Percentiles rank a stretch among this genome's conserved stretches.
Evolutionary conservation across 495 filamentous ascomycete genomes (phyloP).

Genomic region (Articulospora tetracladia): DNA sequence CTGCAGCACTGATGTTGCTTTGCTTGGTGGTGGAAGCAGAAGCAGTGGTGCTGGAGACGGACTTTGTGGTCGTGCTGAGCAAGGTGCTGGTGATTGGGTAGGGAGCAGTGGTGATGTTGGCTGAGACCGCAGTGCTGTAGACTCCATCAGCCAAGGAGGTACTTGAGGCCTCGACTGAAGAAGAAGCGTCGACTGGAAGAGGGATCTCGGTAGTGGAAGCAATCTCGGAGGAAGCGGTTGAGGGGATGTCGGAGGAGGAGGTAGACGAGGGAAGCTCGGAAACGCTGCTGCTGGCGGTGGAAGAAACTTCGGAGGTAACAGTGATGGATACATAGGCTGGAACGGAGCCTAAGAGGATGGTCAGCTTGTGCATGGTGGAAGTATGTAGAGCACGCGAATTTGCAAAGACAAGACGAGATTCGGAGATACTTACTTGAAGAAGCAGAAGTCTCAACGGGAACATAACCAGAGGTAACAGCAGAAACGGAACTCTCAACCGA

Average conservation of each 20-base stretch:
- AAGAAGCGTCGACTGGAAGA: conserved; percentile 23
- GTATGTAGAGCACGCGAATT: background rate
- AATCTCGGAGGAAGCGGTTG: conserved; percentile 6
- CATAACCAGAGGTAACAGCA: background rate
- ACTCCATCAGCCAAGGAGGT: background rate
- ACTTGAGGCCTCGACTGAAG: conserved; percentile 18
- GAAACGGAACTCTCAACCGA: background rate
- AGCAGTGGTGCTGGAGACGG: conserved; percentile 17
- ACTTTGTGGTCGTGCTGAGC: conserved; percentile 10
- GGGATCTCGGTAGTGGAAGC: conserved; percentile 13
- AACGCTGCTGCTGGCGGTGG: background rate
- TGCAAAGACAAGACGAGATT: background rate
- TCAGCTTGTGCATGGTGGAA: background rate
- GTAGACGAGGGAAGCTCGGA: background rate
- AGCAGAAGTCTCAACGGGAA: conserved; percentile 3
- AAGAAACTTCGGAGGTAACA: background rate
- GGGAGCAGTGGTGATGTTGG: background rate
- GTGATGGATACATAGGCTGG: too few species aligned
- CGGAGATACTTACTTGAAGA: background rate
- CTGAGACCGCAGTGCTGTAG: background rate
- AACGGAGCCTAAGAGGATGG: background rate
- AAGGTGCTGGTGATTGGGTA: background rate
- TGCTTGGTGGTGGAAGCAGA: conserved; percentile 19
- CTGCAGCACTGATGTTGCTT: conserved; percentile 24
- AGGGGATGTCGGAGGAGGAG: background rate